Evolutionary conservation across 2,329 filamentous ascomycete species (phyloP).

Genomic region (Colletotrichum godetiae): DNA sequence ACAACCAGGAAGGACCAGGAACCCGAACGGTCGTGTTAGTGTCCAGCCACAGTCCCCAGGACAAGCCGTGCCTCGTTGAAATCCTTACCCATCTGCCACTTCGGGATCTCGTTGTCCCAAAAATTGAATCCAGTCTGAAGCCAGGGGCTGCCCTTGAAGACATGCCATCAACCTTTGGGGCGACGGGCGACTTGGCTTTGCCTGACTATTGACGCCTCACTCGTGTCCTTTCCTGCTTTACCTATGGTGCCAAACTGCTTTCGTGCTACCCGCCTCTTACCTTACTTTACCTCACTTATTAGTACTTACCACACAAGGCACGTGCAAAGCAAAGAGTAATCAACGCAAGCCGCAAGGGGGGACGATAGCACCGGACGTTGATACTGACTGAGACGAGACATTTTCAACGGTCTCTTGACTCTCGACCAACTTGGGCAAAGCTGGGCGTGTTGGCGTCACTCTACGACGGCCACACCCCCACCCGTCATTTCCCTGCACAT

Average conservation of each 20-base stretch:
- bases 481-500: constrained; percentile 9
- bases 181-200: neutral
- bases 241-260: neutral
- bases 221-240: neutral
- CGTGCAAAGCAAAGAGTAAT: too few species aligned
- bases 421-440: neutral
- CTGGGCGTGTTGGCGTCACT: neutral
- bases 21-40: constrained; percentile 1
- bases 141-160: constrained; percentile 13
- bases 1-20: neutral
- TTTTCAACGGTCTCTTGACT: constrained; percentile 9
- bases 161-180: neutral
- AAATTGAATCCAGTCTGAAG: constrained; percentile 16
- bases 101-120: constrained; percentile 6
- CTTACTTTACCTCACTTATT: too few species aligned
- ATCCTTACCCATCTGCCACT: constrained; percentile 7
- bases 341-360: too few species aligned
- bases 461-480: neutral
- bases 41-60: constrained; percentile 12
- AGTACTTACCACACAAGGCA: neutral
- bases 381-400: neutral
- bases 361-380: neutral
- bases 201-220: neutral
- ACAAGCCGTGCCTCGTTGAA: constrained; percentile 10
- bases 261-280: neutral